These are phyloP conservation scores for Pistacia integerrima DNA, from an alignment of 345 rosid genomes.

Conservation along the genomic window DNA sequence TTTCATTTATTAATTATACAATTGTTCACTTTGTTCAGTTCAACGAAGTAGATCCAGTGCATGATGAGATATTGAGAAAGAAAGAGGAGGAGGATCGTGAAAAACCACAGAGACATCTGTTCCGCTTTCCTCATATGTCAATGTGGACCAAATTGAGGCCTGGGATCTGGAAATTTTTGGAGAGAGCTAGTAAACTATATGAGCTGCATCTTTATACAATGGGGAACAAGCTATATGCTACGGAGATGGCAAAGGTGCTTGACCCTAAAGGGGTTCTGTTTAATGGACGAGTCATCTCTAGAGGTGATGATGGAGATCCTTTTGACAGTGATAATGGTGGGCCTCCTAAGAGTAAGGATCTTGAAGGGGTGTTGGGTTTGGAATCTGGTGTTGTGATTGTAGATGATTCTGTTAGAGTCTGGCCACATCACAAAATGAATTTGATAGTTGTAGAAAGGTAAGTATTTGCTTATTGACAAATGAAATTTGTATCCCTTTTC, in stretches of 20 bases:
- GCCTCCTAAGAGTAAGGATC: slow-evolving; percentile 92
- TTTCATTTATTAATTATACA: background rate
- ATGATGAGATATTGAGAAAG: slow-evolving; percentile 81
- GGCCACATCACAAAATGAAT: slow-evolving; percentile 95
- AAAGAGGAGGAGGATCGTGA: slow-evolving; percentile 98
- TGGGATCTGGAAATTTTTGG: slow-evolving; percentile 95
- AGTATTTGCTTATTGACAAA: slow-evolving; percentile 6
- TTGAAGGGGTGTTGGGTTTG: slow-evolving; percentile 99
- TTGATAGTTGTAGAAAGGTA: slow-evolving; percentile 96
- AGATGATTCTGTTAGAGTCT: slow-evolving; percentile 95
- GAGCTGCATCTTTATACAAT: slow-evolving; percentile 98
- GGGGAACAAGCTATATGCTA: slow-evolving; percentile 98
- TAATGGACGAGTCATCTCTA: slow-evolving; percentile 93
- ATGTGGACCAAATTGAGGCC: slow-evolving; percentile 99
- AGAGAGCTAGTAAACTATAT: slow-evolving; percentile 89
- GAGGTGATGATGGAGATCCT: slow-evolving; percentile 93
- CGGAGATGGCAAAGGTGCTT: slow-evolving; percentile 99
- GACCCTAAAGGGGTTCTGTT: slow-evolving; percentile 87
- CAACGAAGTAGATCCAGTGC: slow-evolving; percentile 78
- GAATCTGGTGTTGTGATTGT: slow-evolving; percentile 93
- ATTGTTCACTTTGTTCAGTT: slow-evolving; percentile 49
- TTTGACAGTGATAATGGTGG: slow-evolving; percentile 78
- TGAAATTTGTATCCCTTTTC: background rate
- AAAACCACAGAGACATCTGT: slow-evolving; percentile 80
- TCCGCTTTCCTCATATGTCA: slow-evolving; percentile 90